phyloP scores from a whole-genome alignment of 345 rosid genomes.

The Aethionema arabicum region DNA sequence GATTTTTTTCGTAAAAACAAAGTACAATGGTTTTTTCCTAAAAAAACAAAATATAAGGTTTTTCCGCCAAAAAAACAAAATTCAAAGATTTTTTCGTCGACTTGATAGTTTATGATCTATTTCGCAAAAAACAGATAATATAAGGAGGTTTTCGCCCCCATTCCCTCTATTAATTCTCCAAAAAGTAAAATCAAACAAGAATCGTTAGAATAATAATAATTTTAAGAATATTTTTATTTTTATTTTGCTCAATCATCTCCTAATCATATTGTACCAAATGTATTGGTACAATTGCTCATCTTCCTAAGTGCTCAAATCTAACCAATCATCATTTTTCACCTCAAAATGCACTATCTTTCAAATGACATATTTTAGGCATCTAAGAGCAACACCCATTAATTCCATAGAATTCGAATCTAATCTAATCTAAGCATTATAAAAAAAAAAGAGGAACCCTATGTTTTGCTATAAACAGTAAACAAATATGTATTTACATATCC shows the following conservation, averaged over 20 bases:
- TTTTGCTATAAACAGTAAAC: background rate
- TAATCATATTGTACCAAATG: slow-evolving; percentile 35
- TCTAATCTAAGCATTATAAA: background rate
- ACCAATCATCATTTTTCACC: slow-evolving; percentile 22
- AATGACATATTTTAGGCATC: slow-evolving; percentile 3
- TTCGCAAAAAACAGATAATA: too few relatives aligned
- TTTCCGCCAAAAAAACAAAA: too few relatives aligned
- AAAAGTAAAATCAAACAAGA: background rate
- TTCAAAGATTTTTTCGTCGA: too few relatives aligned
- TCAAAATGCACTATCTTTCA: slow-evolving; percentile 22
- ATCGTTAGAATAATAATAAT: slow-evolving; percentile 1
- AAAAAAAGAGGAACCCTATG: background rate
- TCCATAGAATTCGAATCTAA: slow-evolving; percentile 12
- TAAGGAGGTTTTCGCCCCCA: too few relatives aligned
- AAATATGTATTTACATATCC: background rate
- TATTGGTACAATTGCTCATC: slow-evolving; percentile 10
- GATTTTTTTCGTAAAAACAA: too few relatives aligned
- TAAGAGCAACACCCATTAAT: slow-evolving; percentile 15
- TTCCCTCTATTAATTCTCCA: slow-evolving; percentile 4
- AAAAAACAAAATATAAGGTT: too few relatives aligned
- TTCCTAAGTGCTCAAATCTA: slow-evolving; percentile 29
- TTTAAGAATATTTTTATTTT: background rate
- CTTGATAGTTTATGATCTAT: too few relatives aligned
- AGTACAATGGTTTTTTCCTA: too few relatives aligned
- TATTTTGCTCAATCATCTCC: slow-evolving; percentile 15